Evolutionary conservation across 495 filamentous ascomycete species (phyloP).

Genomic region (Saxispiralis lemnorum): DNA sequence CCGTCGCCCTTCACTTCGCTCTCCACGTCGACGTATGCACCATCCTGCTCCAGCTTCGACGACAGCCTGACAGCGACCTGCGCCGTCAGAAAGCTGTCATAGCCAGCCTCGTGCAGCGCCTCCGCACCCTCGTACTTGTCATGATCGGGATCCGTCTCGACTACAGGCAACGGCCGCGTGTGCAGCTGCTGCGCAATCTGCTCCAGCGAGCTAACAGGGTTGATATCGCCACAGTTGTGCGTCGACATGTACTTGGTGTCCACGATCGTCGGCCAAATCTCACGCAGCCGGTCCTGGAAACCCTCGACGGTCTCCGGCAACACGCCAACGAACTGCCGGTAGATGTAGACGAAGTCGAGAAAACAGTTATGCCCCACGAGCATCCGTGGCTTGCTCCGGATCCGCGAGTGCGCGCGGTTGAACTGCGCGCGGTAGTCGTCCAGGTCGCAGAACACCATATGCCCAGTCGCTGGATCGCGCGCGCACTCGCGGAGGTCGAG

Average conservation of each 20-base stretch:
- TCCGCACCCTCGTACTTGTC: constrained; percentile 30
- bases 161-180: constrained; percentile 25
- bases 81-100: constrained; percentile 54
- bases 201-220: constrained; percentile 33
- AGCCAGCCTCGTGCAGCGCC: constrained; percentile 50
- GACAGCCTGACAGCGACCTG: constrained; percentile 45
- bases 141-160: constrained; percentile 29
- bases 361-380: constrained; percentile 68
- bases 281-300: constrained; percentile 37
- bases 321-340: constrained; percentile 46
- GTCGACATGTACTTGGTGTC: constrained; percentile 68
- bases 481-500: constrained; percentile 32
- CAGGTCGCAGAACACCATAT: constrained; percentile 18
- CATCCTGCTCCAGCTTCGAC: constrained; percentile 29
- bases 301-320: constrained; percentile 44
- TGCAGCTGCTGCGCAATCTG: constrained; percentile 30
- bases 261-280: constrained; percentile 48
- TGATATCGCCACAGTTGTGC: constrained; percentile 33
- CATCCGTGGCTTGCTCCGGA: constrained; percentile 34
- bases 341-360: constrained; percentile 55
- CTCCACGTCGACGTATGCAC: constrained; percentile 10
- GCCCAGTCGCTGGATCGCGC: constrained; percentile 11
- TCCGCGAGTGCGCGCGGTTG: constrained; percentile 19
- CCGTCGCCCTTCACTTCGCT: neutral
- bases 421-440: constrained; percentile 19